Percentiles rank a stretch among this genome's conserved stretches.
These are phyloP conservation scores for Ramularia endophylla DNA, from an alignment of 2,329 filamentous ascomycete genomes.

Conservation along the genomic window DNA sequence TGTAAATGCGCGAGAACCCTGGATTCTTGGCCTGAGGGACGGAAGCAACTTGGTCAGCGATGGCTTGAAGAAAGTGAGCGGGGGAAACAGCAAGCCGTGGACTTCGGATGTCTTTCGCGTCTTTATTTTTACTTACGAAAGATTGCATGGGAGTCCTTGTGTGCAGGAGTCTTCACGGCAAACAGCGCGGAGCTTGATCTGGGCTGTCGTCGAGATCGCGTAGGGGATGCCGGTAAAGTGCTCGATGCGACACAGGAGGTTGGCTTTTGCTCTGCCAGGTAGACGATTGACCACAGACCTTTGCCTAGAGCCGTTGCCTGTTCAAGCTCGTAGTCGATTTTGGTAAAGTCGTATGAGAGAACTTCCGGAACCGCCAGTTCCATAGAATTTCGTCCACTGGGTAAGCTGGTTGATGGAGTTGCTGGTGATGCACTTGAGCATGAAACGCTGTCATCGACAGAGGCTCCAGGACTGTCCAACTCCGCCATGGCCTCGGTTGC, in stretches of 20 bases:
- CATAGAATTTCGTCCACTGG: constrained; percentile 17
- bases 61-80: too few relatives aligned
- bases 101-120: too few relatives aligned
- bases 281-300: constrained; percentile 34
- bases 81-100: too few relatives aligned
- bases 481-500: neutral
- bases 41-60: too few relatives aligned
- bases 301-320: constrained; percentile 28
- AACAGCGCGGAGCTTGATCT: constrained; percentile 17
- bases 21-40: constrained; percentile 28
- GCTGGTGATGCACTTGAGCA: constrained; percentile 10
- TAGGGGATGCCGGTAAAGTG: neutral
- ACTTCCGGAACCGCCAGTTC: constrained; percentile 11
- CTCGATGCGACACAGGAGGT: neutral
- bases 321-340: constrained; percentile 29
- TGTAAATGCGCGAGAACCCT: constrained; percentile 28
- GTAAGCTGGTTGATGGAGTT: constrained; percentile 13
- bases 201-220: neutral
- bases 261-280: constrained; percentile 24
- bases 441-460: constrained; percentile 11
- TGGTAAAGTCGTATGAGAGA: constrained; percentile 21
- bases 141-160: constrained; percentile 29
- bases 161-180: constrained; percentile 30
- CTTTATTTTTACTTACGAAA: constrained; percentile 13
- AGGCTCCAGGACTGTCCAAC: constrained; percentile 8